Base-by-base conservation (phyloP, 116 monocot genomes). In the Dioscorea cayenensis region DNA sequence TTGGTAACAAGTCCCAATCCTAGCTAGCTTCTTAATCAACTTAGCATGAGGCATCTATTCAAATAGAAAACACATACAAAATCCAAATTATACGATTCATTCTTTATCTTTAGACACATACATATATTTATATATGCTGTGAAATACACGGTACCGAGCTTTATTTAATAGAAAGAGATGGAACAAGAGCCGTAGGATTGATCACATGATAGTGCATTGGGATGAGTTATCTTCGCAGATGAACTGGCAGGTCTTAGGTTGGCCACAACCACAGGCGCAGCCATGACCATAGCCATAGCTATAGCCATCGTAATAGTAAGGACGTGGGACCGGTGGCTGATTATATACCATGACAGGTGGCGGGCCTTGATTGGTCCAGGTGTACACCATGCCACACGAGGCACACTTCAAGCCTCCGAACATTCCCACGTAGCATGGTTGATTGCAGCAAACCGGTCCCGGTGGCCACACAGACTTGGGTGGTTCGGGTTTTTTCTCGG, bases 371-470 rank as follows among this genome's bases (percentile, higher is more conserved):
- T 27, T 23, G 23, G 23, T 23, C 20, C 62, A 21, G 23, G 11
- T 23, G 29, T 65, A 65, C 3, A 32, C 65, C 32, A 65, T 25
- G 13, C 65, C 65, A 28, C 65, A 65, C 0, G 65, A 65, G 51
- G 25, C 64, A 3, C 28, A 48, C 60, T 50, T 52, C 55, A 23
- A 5, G 3, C 48, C 28, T 43, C 77, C 66, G 7, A 18, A 16
- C 49, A 49, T 18, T 1, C 52, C 43, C 12, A 60, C 62, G 58
- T 64, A 70, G 36, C 69, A 70, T 6, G 76, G 65, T 13, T 22
- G 38, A 22, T 36, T 22, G 18, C 28, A 25, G 77, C 65, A 65
- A 29, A 37, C 38, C 32, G 67, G 67, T n/a, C 58, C 75, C 8
- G 75, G 67, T 4, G 59, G 14, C 1, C 50, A 66, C n/a, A 27